Evolutionary conservation across 768 basidiomycete species (phyloP), one percentile per base, ranked within the genome.

Genomic region (Termitomyces sp.): DNA sequence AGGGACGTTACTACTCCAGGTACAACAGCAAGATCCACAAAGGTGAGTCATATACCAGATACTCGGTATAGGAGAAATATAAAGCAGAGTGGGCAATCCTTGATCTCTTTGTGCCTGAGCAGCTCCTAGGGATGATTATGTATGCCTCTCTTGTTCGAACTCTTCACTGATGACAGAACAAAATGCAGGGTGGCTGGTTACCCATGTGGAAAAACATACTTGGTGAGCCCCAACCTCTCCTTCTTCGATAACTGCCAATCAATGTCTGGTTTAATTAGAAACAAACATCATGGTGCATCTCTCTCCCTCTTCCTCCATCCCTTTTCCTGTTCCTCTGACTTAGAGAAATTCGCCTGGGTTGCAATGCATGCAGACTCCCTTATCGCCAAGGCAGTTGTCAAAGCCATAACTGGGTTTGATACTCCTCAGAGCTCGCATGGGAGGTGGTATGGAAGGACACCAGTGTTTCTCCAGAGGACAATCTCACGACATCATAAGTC

Each of bases 121-220:
- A 87, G n/a, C 73, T 92, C 10, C 80, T 86, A 0, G 86, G 80
- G 0, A 89, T 93, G 85, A 77, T 93, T 2, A 80, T 75, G 88
- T 84, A 55, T 4, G 68, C 58, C 18, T 33, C 20, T 16, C 30
- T 26, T 33, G 44, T 36, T 8, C 20, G 37, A 18, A 14, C 32
- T 16, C 24, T 9, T 32, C 30, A 43, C 22, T 62, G 79, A 10
- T 14, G 20, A 48, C 20, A 39, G 16, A 16, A 18, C 3, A 8
- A 1, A 26, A 6, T 9, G 16, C 26, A 80, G 84, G 82, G 88
- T 16, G 91, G 91, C 3, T 91, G 91, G 89, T 72, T 93, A 37
- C 91, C 91, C 0, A 92, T 93, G 90, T 93, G 91, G 91, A 93
- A 92, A 73, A 93, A 93, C 61, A 80, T 93, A 13, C 82, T 88